Conservation (phyloP, 768 basidiomycete species). For the Glaciozyma martinii region DNA sequence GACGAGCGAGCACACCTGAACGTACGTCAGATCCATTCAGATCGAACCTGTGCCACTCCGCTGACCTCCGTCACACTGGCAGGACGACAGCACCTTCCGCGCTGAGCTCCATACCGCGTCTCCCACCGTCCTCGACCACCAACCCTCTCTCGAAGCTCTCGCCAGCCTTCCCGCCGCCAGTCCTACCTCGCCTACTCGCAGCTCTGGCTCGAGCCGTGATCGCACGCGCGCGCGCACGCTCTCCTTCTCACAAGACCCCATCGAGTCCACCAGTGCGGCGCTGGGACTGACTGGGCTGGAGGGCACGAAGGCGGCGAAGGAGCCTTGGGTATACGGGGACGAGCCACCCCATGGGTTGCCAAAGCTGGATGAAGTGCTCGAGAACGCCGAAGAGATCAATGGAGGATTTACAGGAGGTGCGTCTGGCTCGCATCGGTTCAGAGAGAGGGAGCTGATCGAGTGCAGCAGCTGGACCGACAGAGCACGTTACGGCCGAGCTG, state of each 20-base stretch:
- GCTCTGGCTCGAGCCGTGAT: background rate
- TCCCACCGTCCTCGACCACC: slow-evolving; percentile 2
- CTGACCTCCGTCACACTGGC: background rate
- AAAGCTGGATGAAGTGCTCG: slow-evolving; percentile 12
- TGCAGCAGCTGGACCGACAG: slow-evolving; percentile 20
- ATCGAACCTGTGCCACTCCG: background rate
- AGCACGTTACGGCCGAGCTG: slow-evolving; percentile 38
- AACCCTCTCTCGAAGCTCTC: slow-evolving; percentile 14
- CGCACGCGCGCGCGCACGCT: background rate
- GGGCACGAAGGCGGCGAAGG: background rate
- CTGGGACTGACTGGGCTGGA: background rate
- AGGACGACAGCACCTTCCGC: slow-evolving; percentile 24
- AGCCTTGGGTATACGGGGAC: background rate
- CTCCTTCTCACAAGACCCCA: slow-evolving; percentile 4
- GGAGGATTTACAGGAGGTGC: slow-evolving; percentile 21
- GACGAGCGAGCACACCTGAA: slow-evolving; percentile 19
- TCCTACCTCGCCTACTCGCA: background rate
- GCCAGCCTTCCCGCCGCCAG: background rate
- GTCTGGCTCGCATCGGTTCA: background rate
- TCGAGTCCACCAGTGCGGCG: background rate
- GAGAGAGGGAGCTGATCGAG: background rate
- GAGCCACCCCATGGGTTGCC: slow-evolving; percentile 12
- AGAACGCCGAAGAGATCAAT: slow-evolving; percentile 27
- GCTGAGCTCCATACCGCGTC: slow-evolving; percentile 16
- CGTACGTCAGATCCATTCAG: background rate